Evolutionary conservation across 352 stramenopile genomes (phyloP).

Genomic region (Pythium dissotocum): DNA sequence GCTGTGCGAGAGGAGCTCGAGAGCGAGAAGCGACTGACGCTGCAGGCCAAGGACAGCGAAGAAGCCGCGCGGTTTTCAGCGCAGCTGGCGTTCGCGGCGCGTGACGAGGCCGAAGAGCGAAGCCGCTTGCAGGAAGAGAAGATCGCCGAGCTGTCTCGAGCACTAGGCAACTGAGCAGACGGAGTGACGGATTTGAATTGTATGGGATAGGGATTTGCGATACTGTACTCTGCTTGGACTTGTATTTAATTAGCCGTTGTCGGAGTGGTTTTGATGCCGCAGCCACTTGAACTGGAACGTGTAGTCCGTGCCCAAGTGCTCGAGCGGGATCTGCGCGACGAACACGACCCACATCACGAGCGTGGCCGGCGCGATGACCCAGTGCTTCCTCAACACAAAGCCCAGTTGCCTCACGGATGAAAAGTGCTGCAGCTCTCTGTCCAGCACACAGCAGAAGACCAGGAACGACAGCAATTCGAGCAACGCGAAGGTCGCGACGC

Average conservation of each 20-base stretch:
- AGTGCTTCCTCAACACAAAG: conserved; percentile 3
- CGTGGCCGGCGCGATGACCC: conserved; percentile 1
- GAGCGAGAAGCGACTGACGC: conserved; percentile 43
- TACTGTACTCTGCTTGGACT: not conserved
- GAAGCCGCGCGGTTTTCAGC: conserved; percentile 70
- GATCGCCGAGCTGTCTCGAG: conserved; percentile 33
- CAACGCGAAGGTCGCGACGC: not conserved
- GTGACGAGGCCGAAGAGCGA: conserved; percentile 56
- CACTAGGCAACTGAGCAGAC: conserved; percentile 8
- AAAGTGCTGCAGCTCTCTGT: conserved; percentile 4
- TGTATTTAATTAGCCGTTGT: not conserved
- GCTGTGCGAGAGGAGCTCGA: conserved; percentile 42
- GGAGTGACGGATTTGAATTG: not conserved
- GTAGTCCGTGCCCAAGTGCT: conserved; percentile 6
- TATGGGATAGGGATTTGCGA: conserved; percentile 2
- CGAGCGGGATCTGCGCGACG: conserved; percentile 3
- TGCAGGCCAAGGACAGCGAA: conserved; percentile 64
- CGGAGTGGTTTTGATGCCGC: not conserved
- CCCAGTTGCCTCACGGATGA: not conserved
- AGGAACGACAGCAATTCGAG: conserved; percentile 1
- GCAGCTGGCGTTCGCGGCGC: conserved; percentile 68
- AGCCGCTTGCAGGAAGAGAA: conserved; percentile 43
- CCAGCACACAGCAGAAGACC: not conserved
- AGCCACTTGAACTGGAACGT: conserved; percentile 8
- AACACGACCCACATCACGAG: conserved; percentile 5